Base-by-base conservation (phyloP, 352 stramenopile genomes). In the Globisporangium parvum region DNA sequence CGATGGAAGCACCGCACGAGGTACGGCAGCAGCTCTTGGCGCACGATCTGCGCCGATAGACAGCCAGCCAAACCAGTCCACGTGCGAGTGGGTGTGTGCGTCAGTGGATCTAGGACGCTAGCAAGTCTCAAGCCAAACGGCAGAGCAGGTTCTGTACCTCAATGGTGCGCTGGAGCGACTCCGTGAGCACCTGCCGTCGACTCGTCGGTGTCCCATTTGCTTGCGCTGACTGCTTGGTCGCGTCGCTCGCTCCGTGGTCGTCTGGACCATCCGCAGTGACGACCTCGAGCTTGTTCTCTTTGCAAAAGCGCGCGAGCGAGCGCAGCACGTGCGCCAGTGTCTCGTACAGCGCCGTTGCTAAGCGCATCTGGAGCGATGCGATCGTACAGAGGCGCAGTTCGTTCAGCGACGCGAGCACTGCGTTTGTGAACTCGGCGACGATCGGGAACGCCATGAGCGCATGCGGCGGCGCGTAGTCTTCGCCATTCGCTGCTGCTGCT, bases 391-490 rank as follows among this genome's bases (percentile, higher is more conserved):
- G 60, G 14, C 85, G 77, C n/a, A 96, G 67, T 46, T 95, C 80
- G 47, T 96, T 96, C 23, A 95, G 78, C 9, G 80, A 91, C 23
- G 71, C 63, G 2, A 96, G 57, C 24, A 96, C 21, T 2, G 77
- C 74, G 67, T 96, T 96, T 3, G 80, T 93, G 46, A 93, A 87
- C 57, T 93, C 81, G 0, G 85, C 87, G 45, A 93, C 51, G 33
- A 92, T 67, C n/a, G 87, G 87, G 59, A 92, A 95, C 24, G 84
- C 80, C 78, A 96, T 91, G 20, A 96, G 70, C n/a, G 77, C 71
- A 17, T 84, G 77, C 0, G 87, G 87, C 0, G 87, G 83, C 12
- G 78, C 75, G 55, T 80, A 86, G 48, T 85, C 81, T 35, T 67
- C 72, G 2, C 50, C 57, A 21, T 21, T 47, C 3, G 46, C 20